phyloP scores from a whole-genome alignment of 2,329 filamentous ascomycete species.

The Arachnopeziza araneosa region DNA sequence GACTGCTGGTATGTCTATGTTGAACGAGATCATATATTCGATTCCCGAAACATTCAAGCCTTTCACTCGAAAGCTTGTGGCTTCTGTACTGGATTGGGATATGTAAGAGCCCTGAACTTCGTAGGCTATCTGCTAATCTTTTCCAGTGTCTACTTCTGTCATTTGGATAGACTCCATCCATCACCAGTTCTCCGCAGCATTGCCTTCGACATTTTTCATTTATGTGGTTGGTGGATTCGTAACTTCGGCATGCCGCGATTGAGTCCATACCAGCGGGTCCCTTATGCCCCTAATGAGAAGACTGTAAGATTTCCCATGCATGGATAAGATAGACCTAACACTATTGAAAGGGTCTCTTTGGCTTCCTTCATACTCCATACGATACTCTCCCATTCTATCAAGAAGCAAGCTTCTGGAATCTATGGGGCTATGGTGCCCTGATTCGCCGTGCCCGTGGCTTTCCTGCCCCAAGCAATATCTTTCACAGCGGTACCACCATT shows the following conservation, averaged over 20 bases:
- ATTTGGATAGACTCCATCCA: conserved; percentile 8
- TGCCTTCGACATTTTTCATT: conserved; percentile 3
- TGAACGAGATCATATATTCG: conserved; percentile 10
- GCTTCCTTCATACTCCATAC: conserved; percentile 10
- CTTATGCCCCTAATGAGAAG: conserved; percentile 2
- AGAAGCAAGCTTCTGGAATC: conserved; percentile 9
- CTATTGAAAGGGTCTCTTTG: conserved; percentile 1
- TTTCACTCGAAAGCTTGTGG: conserved; percentile 7
- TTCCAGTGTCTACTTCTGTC: conserved; percentile 3
- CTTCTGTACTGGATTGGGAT: conserved; percentile 9
- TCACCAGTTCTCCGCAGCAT: conserved; percentile 6
- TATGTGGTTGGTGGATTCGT: conserved; percentile 7
- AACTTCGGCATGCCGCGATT: conserved; percentile 5
- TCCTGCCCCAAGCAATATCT: conserved; percentile 3
- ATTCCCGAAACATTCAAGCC: conserved; percentile 7
- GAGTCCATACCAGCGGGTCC: conserved; percentile 8
- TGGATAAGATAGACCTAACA: not conserved
- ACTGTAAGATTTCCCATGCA: not conserved
- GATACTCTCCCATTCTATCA: conserved; percentile 13
- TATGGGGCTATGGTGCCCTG: conserved; percentile 9
- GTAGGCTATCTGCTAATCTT: not conserved
- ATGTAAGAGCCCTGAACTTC: not conserved
- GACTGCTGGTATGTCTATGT: conserved; percentile 9
- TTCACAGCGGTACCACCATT: conserved; percentile 5
- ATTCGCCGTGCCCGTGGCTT: conserved; percentile 7